Percentiles rank a stretch among this genome's conserved stretches.
Conservation (phyloP, 768 basidiomycete genomes). For the Phylloporus sp. region DNA sequence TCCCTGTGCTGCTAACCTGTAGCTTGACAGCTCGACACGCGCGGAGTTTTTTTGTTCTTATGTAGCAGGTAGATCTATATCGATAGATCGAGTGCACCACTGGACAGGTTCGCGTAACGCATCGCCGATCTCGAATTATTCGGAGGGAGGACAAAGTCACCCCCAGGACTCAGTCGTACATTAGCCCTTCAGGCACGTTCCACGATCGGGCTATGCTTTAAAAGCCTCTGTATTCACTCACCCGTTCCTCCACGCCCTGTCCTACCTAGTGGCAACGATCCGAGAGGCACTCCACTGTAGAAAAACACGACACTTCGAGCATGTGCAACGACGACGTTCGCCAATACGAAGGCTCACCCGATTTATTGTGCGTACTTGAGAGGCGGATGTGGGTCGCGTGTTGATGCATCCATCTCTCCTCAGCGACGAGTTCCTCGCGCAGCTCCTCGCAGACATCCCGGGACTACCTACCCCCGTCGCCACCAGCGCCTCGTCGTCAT, state of each 20-base stretch:
- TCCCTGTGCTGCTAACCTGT: neutral
- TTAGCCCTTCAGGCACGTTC: neutral
- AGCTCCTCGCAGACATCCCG: slow-evolving; percentile 3
- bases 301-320: neutral
- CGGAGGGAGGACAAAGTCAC: neutral
- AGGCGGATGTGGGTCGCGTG: neutral
- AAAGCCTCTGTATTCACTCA: neutral
- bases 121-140: neutral
- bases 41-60: neutral
- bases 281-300: neutral
- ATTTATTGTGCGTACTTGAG: slow-evolving; percentile 10
- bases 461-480: neutral
- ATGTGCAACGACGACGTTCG: slow-evolving; percentile 2
- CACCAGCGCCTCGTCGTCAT: too few species aligned
- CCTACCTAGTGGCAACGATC: neutral
- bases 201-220: neutral
- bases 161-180: neutral
- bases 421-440: slow-evolving; percentile 14
- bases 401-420: neutral
- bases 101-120: neutral
- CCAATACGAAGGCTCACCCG: neutral
- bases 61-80: neutral
- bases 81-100: neutral
- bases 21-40: neutral
- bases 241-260: neutral